Base-by-base conservation (phyloP, 225 moss, liverwort and hornwort genomes). In the Pseudisothecium myosuroides region DNA sequence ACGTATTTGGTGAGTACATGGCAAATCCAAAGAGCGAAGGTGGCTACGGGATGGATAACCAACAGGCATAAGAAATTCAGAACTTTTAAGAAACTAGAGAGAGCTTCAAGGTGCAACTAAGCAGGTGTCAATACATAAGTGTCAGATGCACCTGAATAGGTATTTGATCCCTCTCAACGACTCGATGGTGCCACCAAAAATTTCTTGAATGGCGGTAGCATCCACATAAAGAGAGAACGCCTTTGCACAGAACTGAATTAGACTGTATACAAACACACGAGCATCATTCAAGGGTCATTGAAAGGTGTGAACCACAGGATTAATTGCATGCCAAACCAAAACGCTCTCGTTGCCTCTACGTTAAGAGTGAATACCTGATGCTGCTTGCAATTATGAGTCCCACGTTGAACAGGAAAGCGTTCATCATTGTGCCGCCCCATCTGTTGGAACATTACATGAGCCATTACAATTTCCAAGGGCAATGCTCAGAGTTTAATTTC, bases 121-220 rank as follows among this genome's bases (percentile, higher is more conserved):
- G 9, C 17, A 26, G 5, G 49, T 62, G 10, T 52, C 47, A 62
- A n/a, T 61, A 61, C 2, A 2, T 39, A 34, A 83, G 62, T 16
- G 36, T 85, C 15, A 60, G 6, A 77, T n/a, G 55, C 39, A 97
- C 99, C 95, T 95, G 86, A 94, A 99, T 47, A 99, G 93, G 75
- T 97, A 99, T 84, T 96, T 99, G 86, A 99, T 95, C 68, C 99
- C 99, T 73, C 97, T 92, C 64, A 99, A 88, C n/a, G 94, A 89
- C 82, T 99, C 95, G 12, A 99, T 90, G n/a, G 94, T 93, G 73
- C 96, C 96, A 89, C 99, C 97, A 93, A 99, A 99, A 54, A 99
- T 99, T 74, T 99, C 96, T 93, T 97, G 95, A 88, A 99, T 95
- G n/a, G 99, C 94, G 66, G 99, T 99, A 39, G 96, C 96, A 93